Evolutionary conservation across 176 grass and related monocot species (phyloP), one percentile per base, ranked within the genome.

Genomic region (Triticum turgidum): DNA sequence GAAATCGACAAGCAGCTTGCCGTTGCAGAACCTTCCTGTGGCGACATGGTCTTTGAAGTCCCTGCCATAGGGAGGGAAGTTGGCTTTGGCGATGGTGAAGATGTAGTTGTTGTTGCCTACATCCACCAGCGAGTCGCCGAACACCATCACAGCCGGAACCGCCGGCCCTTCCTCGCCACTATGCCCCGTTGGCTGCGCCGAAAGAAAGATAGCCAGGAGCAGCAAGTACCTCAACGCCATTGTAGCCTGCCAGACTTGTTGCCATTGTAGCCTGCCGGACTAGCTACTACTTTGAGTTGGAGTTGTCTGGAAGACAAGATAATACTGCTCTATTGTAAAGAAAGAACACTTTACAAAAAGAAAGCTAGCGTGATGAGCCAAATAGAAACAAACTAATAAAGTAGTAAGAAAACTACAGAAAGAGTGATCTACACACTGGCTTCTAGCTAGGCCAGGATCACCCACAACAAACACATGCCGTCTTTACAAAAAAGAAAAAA

Each of bases 71-170:
- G 96, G 96, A 2, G 91, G 93, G 44, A 80, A 92, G 71, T 98
- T 63, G 1, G 96, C 93, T 74, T 89, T 98, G 74, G 88, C 89
- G 61, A 94, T 14, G 21, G 93, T 95, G 38, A 66, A 25, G 38
- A 98, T 66, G 74, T 95, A 95, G 89, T 98, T 85, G n/a, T 98
- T 98, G 88, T 98, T 98, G 3, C 96, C 96, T 5, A 95, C 91
- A 52, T 95, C 96, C 1, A 95, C 93, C 14, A 92, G 17, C 7
- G 96, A 98, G 81, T 98, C 96, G 0, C 96, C 96, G 6, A 92
- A 92, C 13, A 98, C 41, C 17, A 71, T n/a, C 13, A 98, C 20
- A 10, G 84, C 96, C 27, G 96, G 96, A 18, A 98, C 96, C 12
- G 86, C 89, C 7, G 93, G 77, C 65, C 87, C 84, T 4, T 91